phyloP scores from a whole-genome alignment of 2,329 filamentous ascomycete genomes.

The Fusarium devonianum region DNA sequence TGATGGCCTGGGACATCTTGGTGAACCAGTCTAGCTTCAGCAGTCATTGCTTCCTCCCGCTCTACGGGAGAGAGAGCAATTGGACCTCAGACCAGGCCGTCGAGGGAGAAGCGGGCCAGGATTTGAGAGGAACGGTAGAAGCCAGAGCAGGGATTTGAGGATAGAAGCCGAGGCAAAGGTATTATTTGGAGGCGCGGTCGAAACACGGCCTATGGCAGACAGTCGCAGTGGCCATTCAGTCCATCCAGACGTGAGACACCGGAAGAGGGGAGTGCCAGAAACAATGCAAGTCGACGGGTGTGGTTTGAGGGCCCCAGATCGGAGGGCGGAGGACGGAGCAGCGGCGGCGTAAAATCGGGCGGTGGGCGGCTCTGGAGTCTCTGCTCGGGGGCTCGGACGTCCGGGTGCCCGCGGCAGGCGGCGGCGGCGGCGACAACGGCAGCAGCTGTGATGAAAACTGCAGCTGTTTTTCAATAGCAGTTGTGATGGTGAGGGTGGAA shows the following conservation, averaged over 20 bases:
- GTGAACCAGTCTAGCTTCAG: slow-evolving; percentile 47
- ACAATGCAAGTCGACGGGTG: slow-evolving; percentile 17
- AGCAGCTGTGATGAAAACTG: slow-evolving; percentile 9
- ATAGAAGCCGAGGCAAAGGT: slow-evolving; percentile 14
- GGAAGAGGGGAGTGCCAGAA: slow-evolving; percentile 25
- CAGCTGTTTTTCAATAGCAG: slow-evolving; percentile 4
- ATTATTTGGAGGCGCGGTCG: slow-evolving; percentile 39
- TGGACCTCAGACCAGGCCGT: slow-evolving; percentile 26
- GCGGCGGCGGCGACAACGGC: slow-evolving; percentile 32
- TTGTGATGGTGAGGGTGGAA: slow-evolving; percentile 6
- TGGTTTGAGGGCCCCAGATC: slow-evolving; percentile 24
- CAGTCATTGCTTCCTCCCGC: slow-evolving; percentile 47
- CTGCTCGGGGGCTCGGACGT: slow-evolving; percentile 42
- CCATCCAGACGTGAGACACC: slow-evolving; percentile 39
- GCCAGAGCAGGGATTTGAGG: slow-evolving; percentile 12
- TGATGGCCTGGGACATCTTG: slow-evolving; percentile 50
- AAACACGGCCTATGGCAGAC: slow-evolving; percentile 38
- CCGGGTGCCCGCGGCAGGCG: slow-evolving; percentile 40
- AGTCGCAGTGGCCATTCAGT: slow-evolving; percentile 41
- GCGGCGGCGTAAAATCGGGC: slow-evolving; percentile 30
- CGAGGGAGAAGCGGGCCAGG: slow-evolving; percentile 4
- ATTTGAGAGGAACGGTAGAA: slow-evolving; percentile 4
- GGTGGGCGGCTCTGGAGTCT: slow-evolving; percentile 33
- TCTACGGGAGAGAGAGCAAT: slow-evolving; percentile 33
- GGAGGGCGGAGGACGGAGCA: slow-evolving; percentile 32